Base-by-base conservation (phyloP, 257 asterid genomes). In the Solanum dulcamara region DNA sequence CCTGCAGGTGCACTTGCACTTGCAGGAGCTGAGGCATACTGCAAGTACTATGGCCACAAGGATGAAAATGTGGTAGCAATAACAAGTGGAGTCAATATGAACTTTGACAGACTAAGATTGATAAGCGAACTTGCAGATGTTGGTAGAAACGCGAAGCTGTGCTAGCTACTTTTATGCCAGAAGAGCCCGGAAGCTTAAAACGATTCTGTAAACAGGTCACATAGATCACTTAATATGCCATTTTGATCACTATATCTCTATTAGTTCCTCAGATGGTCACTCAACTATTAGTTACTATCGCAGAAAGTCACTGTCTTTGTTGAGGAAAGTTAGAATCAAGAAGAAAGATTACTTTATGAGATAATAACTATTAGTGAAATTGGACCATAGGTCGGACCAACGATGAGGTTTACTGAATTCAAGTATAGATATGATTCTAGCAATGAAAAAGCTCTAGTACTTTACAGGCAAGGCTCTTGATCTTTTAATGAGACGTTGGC, bases 1-100 rank as follows among this genome's bases (percentile, higher is more conserved):
- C 99, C 99, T 77, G 98, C 99, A 32, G 99, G 99, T 84, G 98
- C 99, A 48, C 98, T 97, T 89, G 91, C 99, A 74, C 89, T 97
- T 38, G 98, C 98, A 48, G 99, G 99, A 87, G 99, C 98, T 28
- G 93, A 97, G 90, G 98, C 97, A 35, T 95, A 95, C 80, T 95
- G 98, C 96, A 92, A 92, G 50, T 92, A 95, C 87, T 95, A 97
- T 85, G 94, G 93, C 84, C 91, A 91, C 75, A 89, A 92, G 91
- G 93, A 88, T 85, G 97, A 86, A 87, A 94, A 94, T 89, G 93
- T 97, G 80, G 95, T 97, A 60, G 96, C 96, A 57, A 90, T 94
- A 88, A 91, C 99, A 22, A 95, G 95, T 80, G 98, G 98, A 80
- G 99, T 98, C 64, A 97, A 95, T 90, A 93, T 95, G 97, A 95